phyloP scores from a whole-genome alignment of 164 flowering plant species.

The Buxus sempervirens region DNA sequence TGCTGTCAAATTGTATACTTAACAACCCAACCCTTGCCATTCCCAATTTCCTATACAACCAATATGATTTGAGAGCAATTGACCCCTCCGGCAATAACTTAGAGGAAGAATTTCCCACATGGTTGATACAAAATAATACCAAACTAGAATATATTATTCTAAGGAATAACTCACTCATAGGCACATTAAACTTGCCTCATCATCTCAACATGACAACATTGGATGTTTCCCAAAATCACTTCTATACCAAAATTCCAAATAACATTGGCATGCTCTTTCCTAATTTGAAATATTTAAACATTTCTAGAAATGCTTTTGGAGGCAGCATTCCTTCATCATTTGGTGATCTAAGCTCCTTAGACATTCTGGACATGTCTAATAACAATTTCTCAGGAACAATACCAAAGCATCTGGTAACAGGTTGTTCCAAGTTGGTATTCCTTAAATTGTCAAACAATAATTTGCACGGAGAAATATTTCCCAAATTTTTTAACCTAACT shows the following conservation, averaged over 20 bases:
- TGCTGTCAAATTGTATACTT: not conserved
- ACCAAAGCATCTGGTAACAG: not conserved
- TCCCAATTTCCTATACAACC: not conserved
- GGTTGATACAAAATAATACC: conserved; percentile 4
- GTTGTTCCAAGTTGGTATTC: not conserved
- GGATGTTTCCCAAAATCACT: conserved; percentile 2
- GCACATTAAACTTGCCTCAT: not conserved
- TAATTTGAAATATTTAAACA: not conserved
- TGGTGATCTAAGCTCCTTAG: conserved; percentile 1
- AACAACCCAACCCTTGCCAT: not conserved
- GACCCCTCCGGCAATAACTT: not conserved
- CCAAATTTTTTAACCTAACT: not conserved
- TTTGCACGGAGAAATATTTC: conserved; percentile 9
- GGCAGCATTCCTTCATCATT: conserved; percentile 11
- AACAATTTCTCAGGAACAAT: conserved; percentile 4
- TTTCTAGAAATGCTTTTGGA: conserved; percentile 4
- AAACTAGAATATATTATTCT: not conserved
- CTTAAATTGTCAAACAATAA: conserved; percentile 5
- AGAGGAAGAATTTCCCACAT: not conserved
- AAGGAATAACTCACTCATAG: conserved; percentile 5
- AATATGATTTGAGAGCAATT: not conserved
- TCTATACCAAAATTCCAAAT: conserved; percentile 1
- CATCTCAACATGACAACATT: not conserved
- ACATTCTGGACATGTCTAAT: conserved; percentile 1
- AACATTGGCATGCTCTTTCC: not conserved